These are phyloP conservation scores for Dendrobium chrysotoxum DNA, from an alignment of 106 monocot genomes.

Conservation along the genomic window DNA sequence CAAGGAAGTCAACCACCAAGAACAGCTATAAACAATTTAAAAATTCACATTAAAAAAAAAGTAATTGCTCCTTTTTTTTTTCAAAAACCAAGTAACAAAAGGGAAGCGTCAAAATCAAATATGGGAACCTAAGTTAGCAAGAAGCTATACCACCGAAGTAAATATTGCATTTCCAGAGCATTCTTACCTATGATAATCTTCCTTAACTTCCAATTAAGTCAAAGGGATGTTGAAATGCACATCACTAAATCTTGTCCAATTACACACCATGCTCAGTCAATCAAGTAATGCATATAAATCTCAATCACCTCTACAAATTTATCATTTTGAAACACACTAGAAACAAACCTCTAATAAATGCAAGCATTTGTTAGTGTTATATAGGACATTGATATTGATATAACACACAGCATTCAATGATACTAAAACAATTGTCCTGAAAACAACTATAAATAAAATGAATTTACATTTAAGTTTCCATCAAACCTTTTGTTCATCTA, in stretches of 20 bases:
- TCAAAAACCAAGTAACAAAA: not conserved
- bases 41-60: not conserved
- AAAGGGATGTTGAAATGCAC: not conserved
- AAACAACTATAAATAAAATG: too few relatives aligned
- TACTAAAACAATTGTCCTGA: too few relatives aligned
- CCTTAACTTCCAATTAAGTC: not conserved
- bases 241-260: not conserved
- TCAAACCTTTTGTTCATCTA: too few relatives aligned
- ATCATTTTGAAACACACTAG: not conserved
- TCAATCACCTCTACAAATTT: not conserved
- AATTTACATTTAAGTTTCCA: too few relatives aligned
- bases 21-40: not conserved
- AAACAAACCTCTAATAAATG: too few relatives aligned
- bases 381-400: not conserved
- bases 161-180: not conserved
- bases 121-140: not conserved
- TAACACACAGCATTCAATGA: not conserved
- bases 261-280: not conserved
- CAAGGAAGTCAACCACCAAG: not conserved
- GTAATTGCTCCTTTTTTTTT: not conserved
- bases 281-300: not conserved
- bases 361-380: too few relatives aligned
- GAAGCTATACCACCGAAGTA: not conserved
- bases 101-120: not conserved
- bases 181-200: not conserved